Percentiles rank a stretch among this genome's conserved stretches.
These are phyloP conservation scores for Drechslerella stenobrocha DNA, from an alignment of 2,329 filamentous ascomycete genomes.

Conservation along the genomic window DNA sequence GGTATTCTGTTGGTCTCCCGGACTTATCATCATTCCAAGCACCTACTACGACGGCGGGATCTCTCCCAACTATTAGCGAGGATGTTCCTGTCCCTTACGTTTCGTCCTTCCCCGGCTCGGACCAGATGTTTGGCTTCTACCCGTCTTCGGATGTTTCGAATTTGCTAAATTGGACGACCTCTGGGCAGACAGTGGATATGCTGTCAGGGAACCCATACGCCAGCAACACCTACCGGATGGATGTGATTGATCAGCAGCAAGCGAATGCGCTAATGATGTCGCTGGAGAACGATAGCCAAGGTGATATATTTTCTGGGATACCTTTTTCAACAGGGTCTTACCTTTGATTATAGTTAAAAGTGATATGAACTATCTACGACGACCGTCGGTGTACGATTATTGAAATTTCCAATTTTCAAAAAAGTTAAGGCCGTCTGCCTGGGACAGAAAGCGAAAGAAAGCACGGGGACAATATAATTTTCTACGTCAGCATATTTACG, in stretches of 20 bases:
- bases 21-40: slow-evolving; percentile 31
- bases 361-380: slow-evolving; percentile 47
- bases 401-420: slow-evolving; percentile 13
- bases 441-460: not conserved
- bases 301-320: slow-evolving; percentile 50
- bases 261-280: slow-evolving; percentile 47
- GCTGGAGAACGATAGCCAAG: slow-evolving; percentile 48
- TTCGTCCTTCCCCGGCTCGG: slow-evolving; percentile 30
- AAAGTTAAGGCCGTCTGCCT: too few relatives aligned
- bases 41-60: slow-evolving; percentile 16
- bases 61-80: slow-evolving; percentile 34
- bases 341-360: slow-evolving; percentile 50
- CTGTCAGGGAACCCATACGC: slow-evolving; percentile 40
- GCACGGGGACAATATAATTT: slow-evolving; percentile 8
- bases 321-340: slow-evolving; percentile 49
- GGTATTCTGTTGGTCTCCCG: slow-evolving; percentile 20
- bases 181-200: slow-evolving; percentile 31
- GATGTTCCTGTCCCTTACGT: slow-evolving; percentile 10
- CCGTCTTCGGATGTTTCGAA: slow-evolving; percentile 33
- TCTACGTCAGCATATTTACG: slow-evolving; percentile 1
- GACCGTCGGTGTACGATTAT: slow-evolving; percentile 49
- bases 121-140: slow-evolving; percentile 41
- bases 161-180: slow-evolving; percentile 33
- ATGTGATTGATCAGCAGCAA: slow-evolving; percentile 42
- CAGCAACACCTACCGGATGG: slow-evolving; percentile 46